phyloP scores from a whole-genome alignment of 1,139 yeast genomes.

The Pichia terricola region DNA sequence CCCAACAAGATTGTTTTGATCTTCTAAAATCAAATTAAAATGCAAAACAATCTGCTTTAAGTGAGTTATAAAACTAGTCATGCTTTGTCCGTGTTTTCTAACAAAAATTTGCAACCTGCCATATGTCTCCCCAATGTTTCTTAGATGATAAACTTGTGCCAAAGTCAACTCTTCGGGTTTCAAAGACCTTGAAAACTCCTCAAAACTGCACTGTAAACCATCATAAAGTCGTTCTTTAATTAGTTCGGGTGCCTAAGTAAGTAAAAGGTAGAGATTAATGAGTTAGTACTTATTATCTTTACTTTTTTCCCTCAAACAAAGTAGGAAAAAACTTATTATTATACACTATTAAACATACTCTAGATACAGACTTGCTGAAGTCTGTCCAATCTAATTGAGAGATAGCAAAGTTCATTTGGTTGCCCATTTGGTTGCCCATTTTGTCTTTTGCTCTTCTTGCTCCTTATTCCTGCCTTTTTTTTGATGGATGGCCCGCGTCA shows the following conservation, averaged over 20 bases:
- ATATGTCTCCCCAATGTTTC: slow-evolving; percentile 13
- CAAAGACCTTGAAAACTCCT: too few relatives aligned
- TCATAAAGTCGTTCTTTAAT: slow-evolving; percentile 4
- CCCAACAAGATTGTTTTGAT: neutral
- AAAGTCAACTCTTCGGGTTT: slow-evolving; percentile 6
- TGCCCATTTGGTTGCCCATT: neutral
- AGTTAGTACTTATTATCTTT: too few relatives aligned
- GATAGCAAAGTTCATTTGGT: slow-evolving; percentile 11
- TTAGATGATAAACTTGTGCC: slow-evolving; percentile 12
- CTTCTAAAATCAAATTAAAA: slow-evolving; percentile 10
- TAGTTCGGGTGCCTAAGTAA: slow-evolving; percentile 12
- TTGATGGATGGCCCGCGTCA: slow-evolving; percentile 52
- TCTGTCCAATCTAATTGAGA: slow-evolving; percentile 23
- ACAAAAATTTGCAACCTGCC: slow-evolving; percentile 16
- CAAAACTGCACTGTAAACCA: too few relatives aligned
- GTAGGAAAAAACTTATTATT: too few relatives aligned
- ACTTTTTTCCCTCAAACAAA: too few relatives aligned
- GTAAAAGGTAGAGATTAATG: too few relatives aligned
- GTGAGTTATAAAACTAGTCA: slow-evolving; percentile 11
- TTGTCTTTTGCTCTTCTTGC: too few relatives aligned
- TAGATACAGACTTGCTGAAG: slow-evolving; percentile 16
- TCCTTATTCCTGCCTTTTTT: neutral
- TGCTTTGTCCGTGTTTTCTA: slow-evolving; percentile 13
- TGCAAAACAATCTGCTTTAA: slow-evolving; percentile 5
- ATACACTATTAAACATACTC: slow-evolving; percentile 12